Evolutionary conservation across 345 rosid genomes (phyloP).

Genomic region (Pistacia atlantica): DNA sequence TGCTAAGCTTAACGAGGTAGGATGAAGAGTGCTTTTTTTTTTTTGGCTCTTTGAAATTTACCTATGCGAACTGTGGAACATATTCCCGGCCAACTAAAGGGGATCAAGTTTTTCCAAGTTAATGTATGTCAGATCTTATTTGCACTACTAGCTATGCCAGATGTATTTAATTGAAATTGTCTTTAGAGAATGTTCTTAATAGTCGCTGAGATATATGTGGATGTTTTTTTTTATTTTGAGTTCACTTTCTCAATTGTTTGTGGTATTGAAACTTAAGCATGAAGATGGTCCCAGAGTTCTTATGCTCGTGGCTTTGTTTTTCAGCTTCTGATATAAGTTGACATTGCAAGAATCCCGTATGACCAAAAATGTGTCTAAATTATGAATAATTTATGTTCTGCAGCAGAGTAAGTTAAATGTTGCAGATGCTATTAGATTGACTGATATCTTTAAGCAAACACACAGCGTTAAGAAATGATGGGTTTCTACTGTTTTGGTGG

Average conservation of each 20-base stretch:
- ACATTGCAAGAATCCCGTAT: not conserved
- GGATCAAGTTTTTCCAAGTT: not conserved
- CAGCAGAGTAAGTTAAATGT: not conserved
- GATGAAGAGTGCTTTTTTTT: not conserved
- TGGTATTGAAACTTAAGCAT: not conserved
- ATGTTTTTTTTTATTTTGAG: not conserved
- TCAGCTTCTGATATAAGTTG: not conserved
- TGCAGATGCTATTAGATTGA: not conserved
- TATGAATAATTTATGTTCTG: not conserved
- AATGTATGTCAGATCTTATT: not conserved
- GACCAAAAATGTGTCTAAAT: not conserved
- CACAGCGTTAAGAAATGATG: not conserved
- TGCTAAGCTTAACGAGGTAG: slow-evolving; percentile 76
- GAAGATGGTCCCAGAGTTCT: not conserved
- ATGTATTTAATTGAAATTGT: not conserved
- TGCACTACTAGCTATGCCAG: not conserved
- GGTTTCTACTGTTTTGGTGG: not conserved
- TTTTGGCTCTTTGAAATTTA: not conserved
- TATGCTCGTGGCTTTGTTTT: not conserved
- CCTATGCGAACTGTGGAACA: too few species aligned
- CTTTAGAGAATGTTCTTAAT: not conserved
- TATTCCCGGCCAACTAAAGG: not conserved
- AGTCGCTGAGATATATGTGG: not conserved
- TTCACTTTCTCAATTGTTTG: not conserved
- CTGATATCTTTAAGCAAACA: not conserved